Evolutionary conservation across 1,139 yeast genomes (phyloP).

Genomic region (Blastobotrys petasosporus): DNA sequence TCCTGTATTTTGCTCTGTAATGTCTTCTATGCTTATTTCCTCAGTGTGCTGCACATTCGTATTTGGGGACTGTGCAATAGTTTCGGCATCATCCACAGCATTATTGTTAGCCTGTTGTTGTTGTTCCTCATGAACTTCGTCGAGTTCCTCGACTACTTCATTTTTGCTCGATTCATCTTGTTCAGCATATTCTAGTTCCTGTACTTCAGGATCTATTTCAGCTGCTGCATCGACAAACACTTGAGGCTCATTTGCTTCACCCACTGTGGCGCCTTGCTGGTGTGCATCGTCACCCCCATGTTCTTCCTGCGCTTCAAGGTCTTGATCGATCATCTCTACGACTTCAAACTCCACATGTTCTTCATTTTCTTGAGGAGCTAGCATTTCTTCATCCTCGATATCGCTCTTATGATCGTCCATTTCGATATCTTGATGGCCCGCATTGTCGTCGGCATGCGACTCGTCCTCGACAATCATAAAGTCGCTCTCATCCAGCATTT

Average conservation of each 20-base stretch:
- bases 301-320: not conserved
- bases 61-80: too few relatives aligned
- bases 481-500: slow-evolving; percentile 6
- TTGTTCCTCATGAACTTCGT: too few relatives aligned
- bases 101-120: too few relatives aligned
- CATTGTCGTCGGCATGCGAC: not conserved
- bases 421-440: slow-evolving; percentile 6
- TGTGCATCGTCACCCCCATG: not conserved
- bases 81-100: too few relatives aligned
- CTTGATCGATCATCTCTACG: not conserved
- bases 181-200: too few relatives aligned
- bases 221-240: not conserved
- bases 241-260: not conserved
- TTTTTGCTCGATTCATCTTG: too few relatives aligned
- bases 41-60: too few relatives aligned
- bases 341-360: not conserved
- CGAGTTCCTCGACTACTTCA: too few relatives aligned
- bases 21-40: not conserved
- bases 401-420: slow-evolving; percentile 7
- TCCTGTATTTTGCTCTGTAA: not conserved
- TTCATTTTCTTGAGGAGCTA: not conserved
- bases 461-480: not conserved
- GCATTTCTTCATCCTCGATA: slow-evolving; percentile 3
- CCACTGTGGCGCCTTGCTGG: not conserved
- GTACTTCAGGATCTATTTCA: too few relatives aligned